These are phyloP conservation scores for Trichothecium sympodiale DNA, from an alignment of 2,329 filamentous ascomycete genomes.

Conservation along the genomic window DNA sequence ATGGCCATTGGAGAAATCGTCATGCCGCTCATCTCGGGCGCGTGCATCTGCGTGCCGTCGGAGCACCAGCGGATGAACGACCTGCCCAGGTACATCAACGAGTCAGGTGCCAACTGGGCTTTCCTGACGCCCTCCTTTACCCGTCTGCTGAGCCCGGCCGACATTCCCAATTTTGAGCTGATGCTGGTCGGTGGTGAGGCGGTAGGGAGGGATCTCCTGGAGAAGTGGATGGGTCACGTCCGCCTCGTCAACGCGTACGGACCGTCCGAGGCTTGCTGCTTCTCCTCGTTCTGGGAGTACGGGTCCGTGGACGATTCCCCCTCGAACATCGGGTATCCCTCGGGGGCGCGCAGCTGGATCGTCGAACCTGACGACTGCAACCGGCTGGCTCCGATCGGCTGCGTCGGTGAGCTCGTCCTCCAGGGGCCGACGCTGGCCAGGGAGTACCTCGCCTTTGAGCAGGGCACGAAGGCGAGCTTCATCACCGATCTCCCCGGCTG, in stretches of 20 bases:
- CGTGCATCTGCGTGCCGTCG: not conserved
- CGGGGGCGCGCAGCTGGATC: constrained; percentile 6
- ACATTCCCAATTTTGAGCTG: constrained; percentile 2
- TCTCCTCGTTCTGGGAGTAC: constrained; percentile 4
- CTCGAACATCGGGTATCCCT: constrained; percentile 4
- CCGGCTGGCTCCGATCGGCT: constrained; percentile 5
- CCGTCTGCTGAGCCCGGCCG: not conserved
- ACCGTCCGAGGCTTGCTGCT: constrained; percentile 6
- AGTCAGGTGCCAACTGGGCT: not conserved
- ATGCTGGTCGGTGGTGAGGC: constrained; percentile 7
- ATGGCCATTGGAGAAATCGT: not conserved
- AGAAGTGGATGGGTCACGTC: constrained; percentile 5
- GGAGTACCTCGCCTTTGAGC: constrained; percentile 30
- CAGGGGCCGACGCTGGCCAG: constrained; percentile 26
- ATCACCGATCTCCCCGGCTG: not conserved
- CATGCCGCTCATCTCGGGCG: not conserved
- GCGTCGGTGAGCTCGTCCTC: constrained; percentile 7
- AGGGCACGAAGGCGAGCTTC: constrained; percentile 16
- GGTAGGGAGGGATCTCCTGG: constrained; percentile 5
- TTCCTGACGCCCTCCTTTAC: not conserved
- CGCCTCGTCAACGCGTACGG: constrained; percentile 6
- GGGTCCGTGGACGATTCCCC: not conserved
- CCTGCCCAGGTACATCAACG: constrained; percentile 2
- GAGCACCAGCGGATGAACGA: constrained; percentile 2
- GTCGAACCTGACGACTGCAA: constrained; percentile 4